These are phyloP conservation scores for Sporobolus alterniflorus DNA, from an alignment of 202 grass and related monocot genomes.

Conservation along the genomic window DNA sequence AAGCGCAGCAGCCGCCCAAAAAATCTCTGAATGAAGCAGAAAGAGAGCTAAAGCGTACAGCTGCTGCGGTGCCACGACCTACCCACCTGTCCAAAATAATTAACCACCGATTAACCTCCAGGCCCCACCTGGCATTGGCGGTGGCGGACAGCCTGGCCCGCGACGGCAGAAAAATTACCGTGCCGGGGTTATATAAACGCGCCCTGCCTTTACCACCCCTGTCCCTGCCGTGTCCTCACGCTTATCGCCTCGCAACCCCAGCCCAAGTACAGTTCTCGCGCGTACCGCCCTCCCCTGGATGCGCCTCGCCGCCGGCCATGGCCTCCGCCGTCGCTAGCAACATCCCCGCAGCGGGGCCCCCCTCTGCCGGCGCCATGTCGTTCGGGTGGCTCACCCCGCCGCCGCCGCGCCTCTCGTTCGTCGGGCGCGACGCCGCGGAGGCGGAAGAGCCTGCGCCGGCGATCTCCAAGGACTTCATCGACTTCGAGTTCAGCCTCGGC, in stretches of 20 bases:
- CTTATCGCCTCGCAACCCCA: background rate
- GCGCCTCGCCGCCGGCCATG: conserved; percentile 66
- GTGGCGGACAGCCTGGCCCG: fast-evolving
- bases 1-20: background rate
- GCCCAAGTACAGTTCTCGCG: conserved; percentile 31
- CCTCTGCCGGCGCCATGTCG: conserved; percentile 33
- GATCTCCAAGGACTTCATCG: conserved; percentile 66
- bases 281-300: conserved; percentile 31
- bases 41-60: background rate
- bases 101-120: conserved; percentile 33
- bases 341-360: conserved; percentile 38
- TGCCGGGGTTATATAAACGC: conserved; percentile 40
- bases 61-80: background rate
- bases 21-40: background rate
- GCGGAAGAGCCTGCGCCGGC: background rate
- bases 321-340: conserved; percentile 73
- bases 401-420: conserved; percentile 67
- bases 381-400: conserved; percentile 72
- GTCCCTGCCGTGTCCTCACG: background rate
- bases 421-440: conserved; percentile 22
- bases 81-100: conserved; percentile 40
- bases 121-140: background rate
- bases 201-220: conserved; percentile 3
- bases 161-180: conserved; percentile 30
- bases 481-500: conserved; percentile 88